Evolutionary conservation across 2,329 filamentous ascomycete genomes (phyloP).

Genomic region (Penicillium sp.): DNA sequence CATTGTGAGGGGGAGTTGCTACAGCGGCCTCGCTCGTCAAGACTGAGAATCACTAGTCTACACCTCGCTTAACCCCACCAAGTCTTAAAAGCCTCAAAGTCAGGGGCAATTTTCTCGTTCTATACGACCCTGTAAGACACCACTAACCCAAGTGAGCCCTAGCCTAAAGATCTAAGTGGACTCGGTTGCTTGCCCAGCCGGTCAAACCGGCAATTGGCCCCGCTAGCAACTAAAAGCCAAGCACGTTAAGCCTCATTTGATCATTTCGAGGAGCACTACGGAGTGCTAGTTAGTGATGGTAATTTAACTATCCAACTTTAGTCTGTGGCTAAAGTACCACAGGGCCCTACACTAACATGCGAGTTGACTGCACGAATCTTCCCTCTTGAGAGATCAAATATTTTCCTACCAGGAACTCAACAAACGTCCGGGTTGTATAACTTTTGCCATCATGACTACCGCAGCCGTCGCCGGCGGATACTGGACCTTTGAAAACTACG

Average conservation of each 20-base stretch:
- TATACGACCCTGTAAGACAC: neutral
- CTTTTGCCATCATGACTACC: neutral
- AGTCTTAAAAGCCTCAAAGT: no score
- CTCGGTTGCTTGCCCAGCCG: neutral
- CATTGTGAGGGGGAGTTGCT: neutral
- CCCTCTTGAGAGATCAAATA: neutral
- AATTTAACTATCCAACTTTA: neutral
- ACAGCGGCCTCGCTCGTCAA: neutral
- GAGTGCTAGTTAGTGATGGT: neutral
- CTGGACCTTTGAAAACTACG: constrained; percentile 1
- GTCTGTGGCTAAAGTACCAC: neutral
- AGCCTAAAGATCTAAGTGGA: neutral
- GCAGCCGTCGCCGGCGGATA: neutral
- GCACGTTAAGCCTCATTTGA: neutral
- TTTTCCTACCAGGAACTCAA: neutral
- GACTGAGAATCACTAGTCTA: neutral
- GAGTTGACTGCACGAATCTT: neutral
- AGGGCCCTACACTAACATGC: neutral
- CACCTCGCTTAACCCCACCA: neutral
- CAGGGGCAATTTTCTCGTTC: no score
- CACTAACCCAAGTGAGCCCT: neutral
- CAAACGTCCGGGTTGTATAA: neutral
- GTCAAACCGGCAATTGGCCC: no score
- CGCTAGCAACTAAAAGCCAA: neutral
- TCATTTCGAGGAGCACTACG: neutral